Conservation (phyloP, 2,329 filamentous ascomycete species). For the Pseudogymnoascus verrucosus region DNA sequence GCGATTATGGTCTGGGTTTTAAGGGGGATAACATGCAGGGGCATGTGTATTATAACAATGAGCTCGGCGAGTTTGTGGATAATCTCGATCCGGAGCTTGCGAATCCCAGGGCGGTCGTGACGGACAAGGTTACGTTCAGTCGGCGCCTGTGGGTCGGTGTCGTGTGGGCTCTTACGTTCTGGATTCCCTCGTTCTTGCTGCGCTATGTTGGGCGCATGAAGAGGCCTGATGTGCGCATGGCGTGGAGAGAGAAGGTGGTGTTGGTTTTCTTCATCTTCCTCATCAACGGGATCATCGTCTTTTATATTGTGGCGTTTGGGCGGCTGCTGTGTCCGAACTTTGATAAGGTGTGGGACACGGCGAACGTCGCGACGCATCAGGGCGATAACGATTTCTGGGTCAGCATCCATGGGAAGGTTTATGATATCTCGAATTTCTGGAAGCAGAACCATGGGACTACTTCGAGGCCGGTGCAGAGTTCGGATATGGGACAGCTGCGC, state of each 20-base stretch:
- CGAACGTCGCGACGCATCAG: constrained; percentile 62
- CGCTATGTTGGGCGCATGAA: constrained; percentile 89
- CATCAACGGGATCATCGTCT: constrained; percentile 73
- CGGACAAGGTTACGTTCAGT: constrained; percentile 51
- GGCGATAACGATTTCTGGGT: constrained; percentile 77
- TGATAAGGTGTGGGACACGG: constrained; percentile 75
- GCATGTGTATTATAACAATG: constrained; percentile 65
- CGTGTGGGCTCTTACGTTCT: constrained; percentile 85
- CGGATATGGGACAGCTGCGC: constrained; percentile 66
- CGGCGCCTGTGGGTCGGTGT: constrained; percentile 73
- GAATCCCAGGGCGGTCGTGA: constrained; percentile 67
- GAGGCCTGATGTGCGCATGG: constrained; percentile 90
- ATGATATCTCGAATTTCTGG: constrained; percentile 88
- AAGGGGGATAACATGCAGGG: constrained; percentile 76
- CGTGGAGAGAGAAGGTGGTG: constrained; percentile 92
- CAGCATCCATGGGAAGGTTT: constrained; percentile 78
- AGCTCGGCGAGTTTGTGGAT: constrained; percentile 56
- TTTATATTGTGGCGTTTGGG: constrained; percentile 87
- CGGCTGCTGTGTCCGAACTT: constrained; percentile 80
- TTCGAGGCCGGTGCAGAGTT: constrained; percentile 41
- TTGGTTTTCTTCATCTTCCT: constrained; percentile 73
- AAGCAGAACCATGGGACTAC: constrained; percentile 74
- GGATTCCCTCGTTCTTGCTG: constrained; percentile 82
- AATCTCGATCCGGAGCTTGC: constrained; percentile 71
- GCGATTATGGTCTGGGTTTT: constrained; percentile 80